phyloP scores from a whole-genome alignment of 495 filamentous ascomycete genomes.

The Daldinia grandis region DNA sequence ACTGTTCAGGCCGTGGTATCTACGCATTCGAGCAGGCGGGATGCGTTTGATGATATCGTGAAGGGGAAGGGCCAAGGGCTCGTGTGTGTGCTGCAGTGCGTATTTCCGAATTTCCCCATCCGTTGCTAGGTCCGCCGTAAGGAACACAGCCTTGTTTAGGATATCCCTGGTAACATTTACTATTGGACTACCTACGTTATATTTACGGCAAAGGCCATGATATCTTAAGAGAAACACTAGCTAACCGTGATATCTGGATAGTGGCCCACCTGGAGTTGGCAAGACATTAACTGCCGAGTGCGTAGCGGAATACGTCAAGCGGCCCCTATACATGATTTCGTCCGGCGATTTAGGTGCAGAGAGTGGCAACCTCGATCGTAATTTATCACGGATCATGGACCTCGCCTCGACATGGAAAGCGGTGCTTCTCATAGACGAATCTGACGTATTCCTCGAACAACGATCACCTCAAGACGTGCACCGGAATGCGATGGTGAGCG shows the following conservation, averaged over 20 bases:
- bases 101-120: neutral
- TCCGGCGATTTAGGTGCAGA: slow-evolving; percentile 61
- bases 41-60: slow-evolving; percentile 50
- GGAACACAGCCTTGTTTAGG: neutral
- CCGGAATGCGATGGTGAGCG: slow-evolving; percentile 57
- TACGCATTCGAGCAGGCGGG: slow-evolving; percentile 43
- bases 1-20: slow-evolving; percentile 62
- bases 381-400: slow-evolving; percentile 59
- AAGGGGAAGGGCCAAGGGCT: slow-evolving; percentile 50
- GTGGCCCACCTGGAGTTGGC: slow-evolving; percentile 50
- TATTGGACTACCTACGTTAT: neutral
- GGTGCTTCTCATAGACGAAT: slow-evolving; percentile 62
- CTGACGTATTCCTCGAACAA: slow-evolving; percentile 59
- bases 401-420: slow-evolving; percentile 58
- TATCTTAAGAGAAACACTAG: neutral
- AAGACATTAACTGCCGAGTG: slow-evolving; percentile 55
- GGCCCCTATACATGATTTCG: slow-evolving; percentile 64
- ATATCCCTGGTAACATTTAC: neutral
- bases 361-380: slow-evolving; percentile 41
- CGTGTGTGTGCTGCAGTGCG: slow-evolving; percentile 52
- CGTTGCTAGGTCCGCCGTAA: neutral
- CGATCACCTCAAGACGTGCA: slow-evolving; percentile 53
- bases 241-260: slow-evolving; percentile 3
- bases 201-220: neutral
- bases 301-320: slow-evolving; percentile 60